Percentiles rank a stretch among this genome's conserved stretches.
These are phyloP conservation scores for Amanita exitialis DNA, from an alignment of 768 basidiomycete species.

Conservation along the genomic window DNA sequence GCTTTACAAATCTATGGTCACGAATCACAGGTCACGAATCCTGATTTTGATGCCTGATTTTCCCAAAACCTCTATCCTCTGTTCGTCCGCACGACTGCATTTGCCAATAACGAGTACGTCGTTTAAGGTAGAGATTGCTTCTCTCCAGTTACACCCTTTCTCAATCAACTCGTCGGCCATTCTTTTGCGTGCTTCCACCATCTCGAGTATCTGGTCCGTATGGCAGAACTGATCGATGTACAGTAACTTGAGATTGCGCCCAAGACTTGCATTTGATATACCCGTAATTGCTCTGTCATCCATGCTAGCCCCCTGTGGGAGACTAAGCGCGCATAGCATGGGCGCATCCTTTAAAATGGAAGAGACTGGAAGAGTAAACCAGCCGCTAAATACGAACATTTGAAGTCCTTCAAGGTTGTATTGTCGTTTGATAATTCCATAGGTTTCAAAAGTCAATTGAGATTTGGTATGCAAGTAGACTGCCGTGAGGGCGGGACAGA, in stretches of 20 bases:
- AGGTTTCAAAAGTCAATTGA: background rate
- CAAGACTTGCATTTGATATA: background rate
- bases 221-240: background rate
- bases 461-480: background rate
- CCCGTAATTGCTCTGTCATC: background rate
- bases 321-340: background rate
- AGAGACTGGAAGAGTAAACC: background rate
- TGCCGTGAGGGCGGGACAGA: background rate
- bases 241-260: background rate
- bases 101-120: no score
- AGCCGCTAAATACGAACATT: background rate
- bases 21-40: no score
- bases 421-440: background rate
- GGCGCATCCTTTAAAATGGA: background rate
- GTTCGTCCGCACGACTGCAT: no score
- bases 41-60: no score
- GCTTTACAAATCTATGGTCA: no score
- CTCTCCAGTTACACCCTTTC: no score
- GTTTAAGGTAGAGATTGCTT: no score
- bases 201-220: background rate
- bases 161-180: background rate
- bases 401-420: background rate
- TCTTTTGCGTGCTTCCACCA: background rate
- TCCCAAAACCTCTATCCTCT: no score
- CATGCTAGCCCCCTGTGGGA: background rate